phyloP scores from a whole-genome alignment of 2,329 filamentous ascomycete genomes.

The Piedraia hortae region DNA sequence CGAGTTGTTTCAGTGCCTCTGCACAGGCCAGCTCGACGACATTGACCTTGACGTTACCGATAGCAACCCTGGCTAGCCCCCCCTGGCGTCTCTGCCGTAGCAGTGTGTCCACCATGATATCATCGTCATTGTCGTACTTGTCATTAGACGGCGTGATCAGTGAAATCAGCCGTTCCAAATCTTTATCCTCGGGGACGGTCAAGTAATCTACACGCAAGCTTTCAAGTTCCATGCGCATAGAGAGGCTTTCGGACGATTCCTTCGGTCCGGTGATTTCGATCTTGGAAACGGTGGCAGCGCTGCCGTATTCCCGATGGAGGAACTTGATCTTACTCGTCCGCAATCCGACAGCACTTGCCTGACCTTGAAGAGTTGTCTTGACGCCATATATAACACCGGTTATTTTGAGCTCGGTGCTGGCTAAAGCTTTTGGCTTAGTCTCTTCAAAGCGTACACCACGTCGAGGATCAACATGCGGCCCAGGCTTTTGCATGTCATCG shows the following conservation, averaged over 20 bases:
- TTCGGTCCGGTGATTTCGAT: slow-evolving; percentile 47
- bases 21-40: slow-evolving; percentile 32
- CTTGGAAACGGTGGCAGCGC: slow-evolving; percentile 47
- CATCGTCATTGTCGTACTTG: slow-evolving; percentile 68
- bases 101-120: slow-evolving; percentile 82
- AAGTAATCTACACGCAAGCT: slow-evolving; percentile 43
- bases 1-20: slow-evolving; percentile 30
- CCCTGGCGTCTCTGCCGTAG: slow-evolving; percentile 68
- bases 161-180: slow-evolving; percentile 56
- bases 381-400: slow-evolving; percentile 54
- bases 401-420: slow-evolving; percentile 27
- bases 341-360: slow-evolving; percentile 43
- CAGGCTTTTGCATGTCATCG: too few species aligned
- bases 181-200: slow-evolving; percentile 42
- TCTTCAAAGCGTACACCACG: slow-evolving; percentile 32
- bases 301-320: slow-evolving; percentile 42
- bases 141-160: slow-evolving; percentile 79
- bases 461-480: too few species aligned
- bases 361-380: slow-evolving; percentile 48
- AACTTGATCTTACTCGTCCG: slow-evolving; percentile 62
- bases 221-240: slow-evolving; percentile 4
- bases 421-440: slow-evolving; percentile 7
- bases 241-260: slow-evolving; percentile 14
- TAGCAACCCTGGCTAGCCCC: slow-evolving; percentile 42
- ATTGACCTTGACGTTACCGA: slow-evolving; percentile 35